Evolutionary conservation across 139 green algal genomes (phyloP).

Genomic region (Chara braunii): DNA sequence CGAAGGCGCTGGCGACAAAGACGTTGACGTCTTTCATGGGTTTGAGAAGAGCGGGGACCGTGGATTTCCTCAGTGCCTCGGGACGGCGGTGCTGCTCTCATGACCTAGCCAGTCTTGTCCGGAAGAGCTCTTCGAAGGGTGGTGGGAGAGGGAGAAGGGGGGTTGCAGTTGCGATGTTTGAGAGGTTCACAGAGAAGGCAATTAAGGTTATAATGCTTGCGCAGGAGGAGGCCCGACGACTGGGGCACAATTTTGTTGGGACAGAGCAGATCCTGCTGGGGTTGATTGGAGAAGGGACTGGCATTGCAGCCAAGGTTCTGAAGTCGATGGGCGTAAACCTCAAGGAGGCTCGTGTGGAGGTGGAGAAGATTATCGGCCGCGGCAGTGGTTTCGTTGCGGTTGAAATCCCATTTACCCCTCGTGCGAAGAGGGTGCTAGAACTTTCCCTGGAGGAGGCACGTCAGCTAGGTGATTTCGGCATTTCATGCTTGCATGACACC

Average conservation of each 20-base stretch:
- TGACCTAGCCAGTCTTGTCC: too few relatives aligned
- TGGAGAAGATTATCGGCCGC: slow-evolving; percentile 98
- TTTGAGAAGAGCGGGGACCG: too few relatives aligned
- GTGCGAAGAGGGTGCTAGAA: slow-evolving; percentile 97
- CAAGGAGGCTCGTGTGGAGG: slow-evolving; percentile 93
- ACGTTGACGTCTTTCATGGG: too few relatives aligned
- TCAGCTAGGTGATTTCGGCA: slow-evolving; percentile 82
- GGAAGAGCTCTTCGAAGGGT: too few relatives aligned
- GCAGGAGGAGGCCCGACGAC: slow-evolving; percentile 88
- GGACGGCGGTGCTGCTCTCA: too few relatives aligned
- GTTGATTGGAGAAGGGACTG: slow-evolving; percentile 95
- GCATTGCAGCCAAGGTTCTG: slow-evolving; percentile 98
- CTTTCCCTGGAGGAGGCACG: slow-evolving; percentile 95
- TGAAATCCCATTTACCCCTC: slow-evolving; percentile 97
- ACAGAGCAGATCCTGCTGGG: slow-evolving; percentile 98
- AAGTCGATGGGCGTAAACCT: slow-evolving; percentile 98
- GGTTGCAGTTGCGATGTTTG: slow-evolving; percentile 70
- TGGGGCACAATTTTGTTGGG: slow-evolving; percentile 98
- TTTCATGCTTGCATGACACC: too few relatives aligned
- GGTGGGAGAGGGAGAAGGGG: background rate
- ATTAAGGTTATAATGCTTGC: slow-evolving; percentile 94
- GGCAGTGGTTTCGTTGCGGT: slow-evolving; percentile 96
- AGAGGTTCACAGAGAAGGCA: slow-evolving; percentile 95
- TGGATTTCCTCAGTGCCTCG: too few relatives aligned
- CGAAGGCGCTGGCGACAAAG: too few relatives aligned